Evolutionary conservation across 2,329 filamentous ascomycete species (phyloP).

Genomic region (Xylariales sp.): DNA sequence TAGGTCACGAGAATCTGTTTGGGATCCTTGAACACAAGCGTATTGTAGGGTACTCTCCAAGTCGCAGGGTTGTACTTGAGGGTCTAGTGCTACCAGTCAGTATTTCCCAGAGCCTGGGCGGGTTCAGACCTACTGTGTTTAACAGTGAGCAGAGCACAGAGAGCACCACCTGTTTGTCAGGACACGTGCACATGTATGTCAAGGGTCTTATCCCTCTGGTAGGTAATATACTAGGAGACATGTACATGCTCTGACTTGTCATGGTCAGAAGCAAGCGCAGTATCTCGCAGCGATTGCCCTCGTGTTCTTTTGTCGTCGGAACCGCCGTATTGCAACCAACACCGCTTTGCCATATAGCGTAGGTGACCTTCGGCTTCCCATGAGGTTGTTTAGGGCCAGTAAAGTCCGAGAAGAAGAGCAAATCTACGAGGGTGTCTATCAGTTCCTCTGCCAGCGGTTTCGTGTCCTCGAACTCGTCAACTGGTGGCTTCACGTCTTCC

Average conservation of each 20-base stretch:
- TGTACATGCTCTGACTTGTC: slow-evolving; percentile 89
- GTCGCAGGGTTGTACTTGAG: slow-evolving; percentile 93
- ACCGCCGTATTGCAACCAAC: slow-evolving; percentile 91
- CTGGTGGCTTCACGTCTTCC: slow-evolving; percentile 37
- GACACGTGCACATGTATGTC: slow-evolving; percentile 81
- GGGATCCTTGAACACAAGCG: slow-evolving; percentile 84
- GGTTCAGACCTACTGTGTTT: slow-evolving; percentile 69
- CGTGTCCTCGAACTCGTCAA: slow-evolving; percentile 69
- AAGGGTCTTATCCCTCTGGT: slow-evolving; percentile 78
- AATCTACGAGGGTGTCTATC: slow-evolving; percentile 80
- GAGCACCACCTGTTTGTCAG: slow-evolving; percentile 87
- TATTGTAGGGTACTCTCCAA: slow-evolving; percentile 92
- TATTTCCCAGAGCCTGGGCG: too few relatives aligned
- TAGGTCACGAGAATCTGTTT: slow-evolving; percentile 90
- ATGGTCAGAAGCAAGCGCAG: slow-evolving; percentile 80
- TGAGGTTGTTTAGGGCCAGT: slow-evolving; percentile 71
- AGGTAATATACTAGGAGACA: slow-evolving; percentile 73
- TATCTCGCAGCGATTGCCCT: slow-evolving; percentile 89
- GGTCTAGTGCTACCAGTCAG: too few relatives aligned
- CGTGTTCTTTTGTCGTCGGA: slow-evolving; percentile 83
- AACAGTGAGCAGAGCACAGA: slow-evolving; percentile 87
- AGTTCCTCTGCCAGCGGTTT: slow-evolving; percentile 90
- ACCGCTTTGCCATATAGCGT: slow-evolving; percentile 96
- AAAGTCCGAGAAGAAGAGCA: slow-evolving; percentile 88
- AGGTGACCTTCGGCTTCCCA: slow-evolving; percentile 75